Base-by-base conservation (phyloP, 768 basidiomycete genomes). In the Mycena latifolia region DNA sequence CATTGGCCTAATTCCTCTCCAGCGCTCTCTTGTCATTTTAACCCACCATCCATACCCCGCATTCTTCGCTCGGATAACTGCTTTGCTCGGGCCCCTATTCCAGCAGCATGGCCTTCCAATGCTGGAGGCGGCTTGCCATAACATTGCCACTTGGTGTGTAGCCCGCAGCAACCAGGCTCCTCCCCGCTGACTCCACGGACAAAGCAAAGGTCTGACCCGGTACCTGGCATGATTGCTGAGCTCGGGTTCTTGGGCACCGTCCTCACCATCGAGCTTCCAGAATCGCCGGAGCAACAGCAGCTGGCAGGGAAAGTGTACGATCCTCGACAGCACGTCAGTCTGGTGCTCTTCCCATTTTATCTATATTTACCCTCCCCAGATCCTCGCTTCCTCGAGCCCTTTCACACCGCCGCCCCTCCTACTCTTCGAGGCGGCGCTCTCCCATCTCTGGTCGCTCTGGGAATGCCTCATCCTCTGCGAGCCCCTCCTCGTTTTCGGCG, bases 391-490 rank as follows among this genome's bases (percentile, higher is more conserved):
- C 0, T 81, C 88, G 3, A 80, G 88, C 11, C 85, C 90, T 0
- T 81, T 88, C 25, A 69, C 82, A 39, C 89, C 88, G 25, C 86
- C 87, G 17, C 88, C 89, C 17, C 71, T 91, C 56, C 75, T 82
- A 12, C 81, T 89, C 9, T 89, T 92, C 65, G 90, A 91, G 71
- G 86, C 89, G 0, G 85, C 86, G 18, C 70, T 92, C 28, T 75
- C 89, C 3, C 86, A 92, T 69, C 75, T 93, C 27, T 93, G 92
- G 92, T 92, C 93, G 6, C 84, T 92, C 57, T 99, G 97, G 97
- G 97, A 99, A 77, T 96, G 96, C 59, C 80, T 98, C 0, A 84
- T 98, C 0, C 83, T 98, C 12, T 94, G 92, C 66, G 96, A 99
- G 74, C 95, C 97, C 0, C 85, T 99, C 9, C 79, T 99, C 22